These are phyloP conservation scores for Amylocystis lapponica DNA, from an alignment of 768 basidiomycete species.

Conservation along the genomic window DNA sequence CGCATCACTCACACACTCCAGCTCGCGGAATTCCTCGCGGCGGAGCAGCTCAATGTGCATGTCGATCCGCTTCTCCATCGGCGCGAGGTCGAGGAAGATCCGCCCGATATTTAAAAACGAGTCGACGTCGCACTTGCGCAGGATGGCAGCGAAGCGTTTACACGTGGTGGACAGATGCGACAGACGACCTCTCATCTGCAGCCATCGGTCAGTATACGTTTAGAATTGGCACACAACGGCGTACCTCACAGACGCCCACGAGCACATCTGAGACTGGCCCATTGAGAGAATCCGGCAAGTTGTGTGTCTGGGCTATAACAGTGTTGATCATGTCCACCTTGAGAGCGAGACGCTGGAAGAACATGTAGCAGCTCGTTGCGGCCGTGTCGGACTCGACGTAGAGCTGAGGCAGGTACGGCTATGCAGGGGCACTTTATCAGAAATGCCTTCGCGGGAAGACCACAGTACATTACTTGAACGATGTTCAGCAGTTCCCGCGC, in stretches of 20 bases:
- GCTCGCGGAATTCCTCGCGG: slow-evolving; percentile 87
- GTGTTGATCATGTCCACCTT: slow-evolving; percentile 86
- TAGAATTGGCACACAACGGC: slow-evolving; percentile 18
- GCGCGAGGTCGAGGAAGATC: slow-evolving; percentile 76
- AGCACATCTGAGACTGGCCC: slow-evolving; percentile 76
- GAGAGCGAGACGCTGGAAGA: slow-evolving; percentile 84
- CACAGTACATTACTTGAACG: slow-evolving; percentile 78
- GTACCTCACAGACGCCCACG: slow-evolving; percentile 92
- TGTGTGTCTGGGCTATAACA: slow-evolving; percentile 77
- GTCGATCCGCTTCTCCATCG: slow-evolving; percentile 88
- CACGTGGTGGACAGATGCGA: slow-evolving; percentile 77
- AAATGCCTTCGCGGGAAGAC: background rate
- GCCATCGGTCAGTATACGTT: background rate
- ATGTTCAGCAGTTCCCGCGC: slow-evolving; percentile 75
- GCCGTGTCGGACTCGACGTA: slow-evolving; percentile 89
- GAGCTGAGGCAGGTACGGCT: slow-evolving; percentile 89
- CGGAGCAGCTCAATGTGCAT: slow-evolving; percentile 83
- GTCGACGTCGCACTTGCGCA: slow-evolving; percentile 75
- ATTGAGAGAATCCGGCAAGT: slow-evolving; percentile 80
- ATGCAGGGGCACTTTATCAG: no score
- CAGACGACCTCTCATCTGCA: slow-evolving; percentile 78
- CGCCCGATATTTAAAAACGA: slow-evolving; percentile 84
- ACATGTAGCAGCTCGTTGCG: slow-evolving; percentile 83
- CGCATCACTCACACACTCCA: slow-evolving; percentile 90
- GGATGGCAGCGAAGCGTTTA: slow-evolving; percentile 83